These are phyloP conservation scores for Inonotus obliquus DNA, from an alignment of 1,284 basidiomycete species.

Conservation along the genomic window DNA sequence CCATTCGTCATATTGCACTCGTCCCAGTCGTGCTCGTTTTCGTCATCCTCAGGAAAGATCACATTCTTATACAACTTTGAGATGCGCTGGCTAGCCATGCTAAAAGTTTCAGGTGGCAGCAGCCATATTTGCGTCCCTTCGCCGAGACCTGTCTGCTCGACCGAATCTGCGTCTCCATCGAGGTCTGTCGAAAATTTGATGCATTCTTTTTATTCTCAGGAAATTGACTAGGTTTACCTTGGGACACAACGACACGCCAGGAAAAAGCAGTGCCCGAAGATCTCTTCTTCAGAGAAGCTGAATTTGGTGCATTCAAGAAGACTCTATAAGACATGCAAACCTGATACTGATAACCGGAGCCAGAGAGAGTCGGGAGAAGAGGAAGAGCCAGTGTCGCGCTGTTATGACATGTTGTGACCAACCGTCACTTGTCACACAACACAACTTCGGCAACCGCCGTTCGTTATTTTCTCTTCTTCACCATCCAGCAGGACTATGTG, in stretches of 20 bases:
- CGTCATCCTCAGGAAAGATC: slow-evolving; percentile 48
- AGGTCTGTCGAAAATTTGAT: no score
- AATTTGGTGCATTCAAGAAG: background rate
- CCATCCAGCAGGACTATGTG: no score
- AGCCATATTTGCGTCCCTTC: slow-evolving; percentile 12
- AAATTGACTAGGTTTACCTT: background rate
- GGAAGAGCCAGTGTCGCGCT: no score
- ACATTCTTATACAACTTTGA: slow-evolving; percentile 62
- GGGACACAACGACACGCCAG: background rate
- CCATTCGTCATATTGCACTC: slow-evolving; percentile 16
- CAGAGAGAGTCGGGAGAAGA: no score
- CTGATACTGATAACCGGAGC: no score
- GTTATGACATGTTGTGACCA: no score
- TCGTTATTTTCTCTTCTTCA: no score
- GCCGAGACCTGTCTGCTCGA: background rate
- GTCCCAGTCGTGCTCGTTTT: slow-evolving; percentile 17
- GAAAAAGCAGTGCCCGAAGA: background rate
- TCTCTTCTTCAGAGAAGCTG: background rate
- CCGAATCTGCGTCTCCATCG: background rate
- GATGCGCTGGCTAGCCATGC: slow-evolving; percentile 57
- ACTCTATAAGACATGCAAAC: background rate
- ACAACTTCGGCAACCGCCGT: no score
- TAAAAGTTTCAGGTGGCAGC: slow-evolving; percentile 47
- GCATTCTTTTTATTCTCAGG: background rate
- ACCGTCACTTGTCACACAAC: no score